phyloP scores from a whole-genome alignment of 1,284 basidiomycete genomes.

The Volvariella volvacea region DNA sequence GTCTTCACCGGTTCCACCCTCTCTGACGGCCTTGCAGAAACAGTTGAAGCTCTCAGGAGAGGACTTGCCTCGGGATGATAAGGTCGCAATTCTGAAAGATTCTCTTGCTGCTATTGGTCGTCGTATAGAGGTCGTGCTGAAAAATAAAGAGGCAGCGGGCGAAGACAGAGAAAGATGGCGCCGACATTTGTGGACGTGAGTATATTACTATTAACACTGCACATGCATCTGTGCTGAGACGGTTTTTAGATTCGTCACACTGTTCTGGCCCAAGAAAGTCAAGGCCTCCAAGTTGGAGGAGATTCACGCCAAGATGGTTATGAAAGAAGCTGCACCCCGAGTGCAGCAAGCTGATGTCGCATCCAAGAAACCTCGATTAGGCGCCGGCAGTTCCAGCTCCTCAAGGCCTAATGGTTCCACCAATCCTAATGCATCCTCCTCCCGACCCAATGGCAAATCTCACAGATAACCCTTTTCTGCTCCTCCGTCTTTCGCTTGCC shows the following conservation, averaged over 20 bases:
- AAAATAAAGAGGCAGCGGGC: conserved; percentile 67
- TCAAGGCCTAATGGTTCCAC: conserved; percentile 45
- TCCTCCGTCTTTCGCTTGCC: background rate
- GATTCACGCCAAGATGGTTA: conserved; percentile 91
- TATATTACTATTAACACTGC: conserved; percentile 17
- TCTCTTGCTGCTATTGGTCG: conserved; percentile 91
- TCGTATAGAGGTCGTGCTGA: conserved; percentile 84
- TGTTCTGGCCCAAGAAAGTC: conserved; percentile 98
- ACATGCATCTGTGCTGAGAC: conserved; percentile 10
- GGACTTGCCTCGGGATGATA: conserved; percentile 89
- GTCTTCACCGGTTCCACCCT: conserved; percentile 1
- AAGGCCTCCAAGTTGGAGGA: conserved; percentile 87
- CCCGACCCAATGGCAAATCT: conserved; percentile 46
- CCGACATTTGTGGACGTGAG: conserved; percentile 93
- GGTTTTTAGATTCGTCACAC: conserved; percentile 71
- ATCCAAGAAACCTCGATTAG: conserved; percentile 49
- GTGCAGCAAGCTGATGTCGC: conserved; percentile 32
- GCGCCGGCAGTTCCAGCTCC: conserved; percentile 22
- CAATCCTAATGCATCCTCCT: conserved; percentile 18
- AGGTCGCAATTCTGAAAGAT: conserved; percentile 93
- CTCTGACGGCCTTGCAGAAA: conserved; percentile 52
- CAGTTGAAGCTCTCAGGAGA: conserved; percentile 90
- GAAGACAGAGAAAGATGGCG: conserved; percentile 83
- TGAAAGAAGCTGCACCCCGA: conserved; percentile 64
- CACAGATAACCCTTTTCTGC: conserved; percentile 36